These are phyloP conservation scores for Penicillium digitatum DNA, from an alignment of 2,329 filamentous ascomycete species.

Conservation along the genomic window DNA sequence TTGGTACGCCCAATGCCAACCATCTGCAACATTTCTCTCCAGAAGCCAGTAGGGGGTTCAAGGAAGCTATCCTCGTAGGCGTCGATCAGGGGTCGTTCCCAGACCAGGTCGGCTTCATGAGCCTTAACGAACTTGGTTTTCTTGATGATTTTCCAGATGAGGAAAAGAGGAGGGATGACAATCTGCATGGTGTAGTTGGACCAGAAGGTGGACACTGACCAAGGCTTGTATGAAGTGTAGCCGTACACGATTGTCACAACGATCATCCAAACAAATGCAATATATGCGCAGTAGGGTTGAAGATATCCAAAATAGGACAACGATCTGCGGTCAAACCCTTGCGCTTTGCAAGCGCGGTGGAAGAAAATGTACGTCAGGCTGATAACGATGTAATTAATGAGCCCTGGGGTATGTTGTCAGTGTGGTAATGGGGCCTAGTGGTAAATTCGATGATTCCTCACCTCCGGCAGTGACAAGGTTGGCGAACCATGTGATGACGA, in stretches of 20 bases:
- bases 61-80: constrained; percentile 54
- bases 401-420: constrained; percentile 12
- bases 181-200: constrained; percentile 57
- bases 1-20: constrained; percentile 31
- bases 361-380: constrained; percentile 57
- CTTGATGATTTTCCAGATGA: constrained; percentile 62
- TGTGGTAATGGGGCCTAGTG: not conserved
- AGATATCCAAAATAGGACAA: constrained; percentile 58
- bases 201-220: constrained; percentile 45
- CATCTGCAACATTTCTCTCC: constrained; percentile 52
- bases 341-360: constrained; percentile 52
- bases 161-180: constrained; percentile 52
- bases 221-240: constrained; percentile 51
- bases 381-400: constrained; percentile 62
- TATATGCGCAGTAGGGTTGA: constrained; percentile 54
- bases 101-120: constrained; percentile 56
- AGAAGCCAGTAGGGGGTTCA: constrained; percentile 51
- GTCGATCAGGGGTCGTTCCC: constrained; percentile 59
- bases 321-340: constrained; percentile 50
- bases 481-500: constrained; percentile 54
- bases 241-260: constrained; percentile 47
- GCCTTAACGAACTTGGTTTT: constrained; percentile 54
- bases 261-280: constrained; percentile 23
- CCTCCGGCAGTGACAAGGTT: constrained; percentile 56
- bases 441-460: constrained; percentile 12